phyloP scores from a whole-genome alignment of 2,329 filamentous ascomycete genomes.

The Sclerotinia spermophila region DNA sequence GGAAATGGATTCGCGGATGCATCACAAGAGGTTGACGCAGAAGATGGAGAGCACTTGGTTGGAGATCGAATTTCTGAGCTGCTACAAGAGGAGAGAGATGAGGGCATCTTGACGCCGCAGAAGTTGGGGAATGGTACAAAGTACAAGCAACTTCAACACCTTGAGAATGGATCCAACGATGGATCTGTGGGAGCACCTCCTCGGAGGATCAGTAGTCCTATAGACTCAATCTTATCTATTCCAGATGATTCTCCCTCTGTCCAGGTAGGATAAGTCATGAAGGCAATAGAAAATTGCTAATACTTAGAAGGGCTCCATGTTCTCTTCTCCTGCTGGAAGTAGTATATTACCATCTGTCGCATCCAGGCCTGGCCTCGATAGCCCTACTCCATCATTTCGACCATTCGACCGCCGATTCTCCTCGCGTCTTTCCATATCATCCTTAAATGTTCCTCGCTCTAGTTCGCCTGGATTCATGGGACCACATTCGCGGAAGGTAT shows the following conservation, averaged over 20 bases:
- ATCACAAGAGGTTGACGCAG: constrained; percentile 1
- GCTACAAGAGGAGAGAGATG: constrained; percentile 33
- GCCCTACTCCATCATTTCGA: constrained; percentile 77
- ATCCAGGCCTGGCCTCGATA: constrained; percentile 61
- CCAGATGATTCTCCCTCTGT: constrained; percentile 83
- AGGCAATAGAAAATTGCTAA: constrained; percentile 17
- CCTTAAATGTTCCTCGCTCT: constrained; percentile 59
- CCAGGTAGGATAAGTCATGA: constrained; percentile 52
- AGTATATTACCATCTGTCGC: constrained; percentile 67
- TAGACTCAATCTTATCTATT: constrained; percentile 65
- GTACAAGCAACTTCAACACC: constrained; percentile 36
- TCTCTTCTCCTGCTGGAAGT: constrained; percentile 69
- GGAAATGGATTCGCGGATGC: constrained; percentile 31
- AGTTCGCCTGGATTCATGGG: constrained; percentile 68
- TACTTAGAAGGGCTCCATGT: constrained; percentile 51
- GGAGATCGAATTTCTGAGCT: constrained; percentile 30
- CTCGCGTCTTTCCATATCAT: constrained; percentile 66
- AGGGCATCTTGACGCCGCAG: constrained; percentile 25
- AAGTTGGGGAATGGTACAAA: constrained; percentile 39
- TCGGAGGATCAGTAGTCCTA: constrained; percentile 60
- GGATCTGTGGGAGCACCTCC: constrained; percentile 53
- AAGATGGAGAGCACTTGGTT: constrained; percentile 38
- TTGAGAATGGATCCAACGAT: constrained; percentile 49
- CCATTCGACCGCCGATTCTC: constrained; percentile 96
- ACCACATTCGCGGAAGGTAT: constrained; percentile 77